Base-by-base conservation (phyloP, 495 filamentous ascomycete species). In the Wilcoxina mikolae region DNA sequence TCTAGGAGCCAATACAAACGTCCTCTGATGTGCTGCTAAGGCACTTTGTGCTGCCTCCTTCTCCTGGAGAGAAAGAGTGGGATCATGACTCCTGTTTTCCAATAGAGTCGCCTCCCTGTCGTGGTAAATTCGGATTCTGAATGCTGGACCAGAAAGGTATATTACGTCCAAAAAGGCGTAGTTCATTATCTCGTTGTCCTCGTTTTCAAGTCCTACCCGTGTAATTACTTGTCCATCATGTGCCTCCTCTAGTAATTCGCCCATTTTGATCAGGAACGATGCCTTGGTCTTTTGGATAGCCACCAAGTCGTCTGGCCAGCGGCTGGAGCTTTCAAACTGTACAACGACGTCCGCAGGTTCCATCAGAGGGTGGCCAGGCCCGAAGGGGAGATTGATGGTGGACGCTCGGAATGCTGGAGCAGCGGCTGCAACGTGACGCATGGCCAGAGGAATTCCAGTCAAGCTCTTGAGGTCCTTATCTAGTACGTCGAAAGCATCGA, bases 271-370 rank as follows among this genome's bases (percentile, higher is more conserved):
- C 1, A 96, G 74, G 64, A 98, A 93, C 0, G 90, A 93, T 22
- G 90, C 75, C 68, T 98, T 98, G 10, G 89, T 90, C 66, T 85
- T 78, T 65, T 96, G 91, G 42, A 98, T 90, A 2, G 91, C 89
- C 9, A 74, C 73, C 5, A 96, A 70, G 61, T 90, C 83, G 58
- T 96, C 88, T 0, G 91, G 93, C 91, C 91, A 98, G 53, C 88
- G 82, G 9, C 78, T 79, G 3, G 93, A 96, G 28, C 84, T 85
- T 70, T 98, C 91, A 60, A 98, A 95, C 58, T 90, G 88, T 23
- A 98, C 73, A 31, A 85, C 73, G 49, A 89, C 72, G 53, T 90
- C 80, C 39, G 78, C 76, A 2, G 78, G 75, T 24, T 64, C 61
- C 25, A 65, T 67, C 28, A 76, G 61, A 17, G 64, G 57, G n/a